Conservation (phyloP, 2,329 filamentous ascomycete species). For the Colletotrichum salicis region DNA sequence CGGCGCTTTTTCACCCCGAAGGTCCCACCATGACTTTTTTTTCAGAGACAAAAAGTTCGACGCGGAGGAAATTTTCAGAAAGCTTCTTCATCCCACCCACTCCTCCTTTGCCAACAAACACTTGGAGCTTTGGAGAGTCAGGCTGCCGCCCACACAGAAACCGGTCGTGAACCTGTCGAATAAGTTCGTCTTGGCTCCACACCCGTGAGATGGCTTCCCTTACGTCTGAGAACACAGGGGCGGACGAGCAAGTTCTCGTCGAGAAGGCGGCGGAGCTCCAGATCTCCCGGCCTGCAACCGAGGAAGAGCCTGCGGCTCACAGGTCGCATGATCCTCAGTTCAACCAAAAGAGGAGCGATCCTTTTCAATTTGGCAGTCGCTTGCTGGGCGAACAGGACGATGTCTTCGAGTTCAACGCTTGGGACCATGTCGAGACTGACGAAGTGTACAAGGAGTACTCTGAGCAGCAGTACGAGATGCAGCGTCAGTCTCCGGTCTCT, state of each 20-base stretch:
- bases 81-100: neutral
- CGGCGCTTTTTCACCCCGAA: conserved; percentile 24
- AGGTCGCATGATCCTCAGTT: conserved; percentile 76
- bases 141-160: conserved; percentile 8
- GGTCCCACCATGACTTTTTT: conserved; percentile 16
- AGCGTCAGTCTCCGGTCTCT: conserved; percentile 86
- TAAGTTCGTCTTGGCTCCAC: neutral
- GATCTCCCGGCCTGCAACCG: conserved; percentile 27
- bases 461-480: conserved; percentile 83
- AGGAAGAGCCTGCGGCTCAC: conserved; percentile 60
- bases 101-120: conserved; percentile 11
- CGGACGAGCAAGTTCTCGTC: conserved; percentile 36
- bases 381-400: conserved; percentile 85
- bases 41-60: conserved; percentile 25
- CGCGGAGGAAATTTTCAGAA: conserved; percentile 3
- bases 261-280: conserved; percentile 41
- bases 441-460: conserved; percentile 87
- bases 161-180: neutral
- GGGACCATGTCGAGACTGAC: conserved; percentile 97
- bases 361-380: conserved; percentile 95
- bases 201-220: conserved; percentile 25
- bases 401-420: conserved; percentile 97
- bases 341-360: conserved; percentile 88
- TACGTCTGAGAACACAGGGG: conserved; percentile 7
- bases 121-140: conserved; percentile 6